Conservation (phyloP, 345 rosid species). For the Eutrema japonicum region DNA sequence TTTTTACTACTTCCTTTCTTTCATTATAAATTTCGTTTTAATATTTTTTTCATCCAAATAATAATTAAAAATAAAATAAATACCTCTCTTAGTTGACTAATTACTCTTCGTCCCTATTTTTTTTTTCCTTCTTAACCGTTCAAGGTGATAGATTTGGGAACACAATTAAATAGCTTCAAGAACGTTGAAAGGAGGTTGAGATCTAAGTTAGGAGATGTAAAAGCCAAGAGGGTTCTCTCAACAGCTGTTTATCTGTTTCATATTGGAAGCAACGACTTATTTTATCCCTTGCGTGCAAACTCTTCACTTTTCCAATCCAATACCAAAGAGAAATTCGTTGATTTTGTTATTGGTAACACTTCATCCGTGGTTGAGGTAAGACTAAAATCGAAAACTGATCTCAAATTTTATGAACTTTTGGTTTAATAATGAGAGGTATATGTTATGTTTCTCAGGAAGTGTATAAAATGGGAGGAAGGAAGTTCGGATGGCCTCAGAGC, state of each 20-base stretch:
- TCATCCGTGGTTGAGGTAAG: no score
- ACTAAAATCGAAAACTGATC: not conserved
- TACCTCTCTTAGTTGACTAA: not conserved
- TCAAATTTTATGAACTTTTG: not conserved
- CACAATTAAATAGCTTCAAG: constrained; percentile 49
- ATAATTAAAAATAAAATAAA: no score
- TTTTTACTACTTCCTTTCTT: not conserved
- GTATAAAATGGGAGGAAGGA: no score
- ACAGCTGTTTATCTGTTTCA: constrained; percentile 51
- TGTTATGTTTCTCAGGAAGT: no score
- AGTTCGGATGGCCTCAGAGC: no score
- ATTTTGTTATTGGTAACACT: no score
- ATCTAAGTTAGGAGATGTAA: constrained; percentile 46
- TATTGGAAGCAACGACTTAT: constrained; percentile 44
- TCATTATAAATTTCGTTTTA: not conserved
- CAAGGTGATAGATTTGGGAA: constrained; percentile 50
- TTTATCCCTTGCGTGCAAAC: no score
- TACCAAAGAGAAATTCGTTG: no score
- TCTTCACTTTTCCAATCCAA: no score
- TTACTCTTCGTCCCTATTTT: not conserved
- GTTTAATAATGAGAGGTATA: no score
- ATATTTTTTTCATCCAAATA: not conserved
- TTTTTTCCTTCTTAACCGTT: not conserved
- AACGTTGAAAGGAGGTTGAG: constrained; percentile 44
- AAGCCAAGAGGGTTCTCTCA: constrained; percentile 43